Base-by-base conservation (phyloP, 331 rosid genomes). In the Erythrophleum ivorense region DNA sequence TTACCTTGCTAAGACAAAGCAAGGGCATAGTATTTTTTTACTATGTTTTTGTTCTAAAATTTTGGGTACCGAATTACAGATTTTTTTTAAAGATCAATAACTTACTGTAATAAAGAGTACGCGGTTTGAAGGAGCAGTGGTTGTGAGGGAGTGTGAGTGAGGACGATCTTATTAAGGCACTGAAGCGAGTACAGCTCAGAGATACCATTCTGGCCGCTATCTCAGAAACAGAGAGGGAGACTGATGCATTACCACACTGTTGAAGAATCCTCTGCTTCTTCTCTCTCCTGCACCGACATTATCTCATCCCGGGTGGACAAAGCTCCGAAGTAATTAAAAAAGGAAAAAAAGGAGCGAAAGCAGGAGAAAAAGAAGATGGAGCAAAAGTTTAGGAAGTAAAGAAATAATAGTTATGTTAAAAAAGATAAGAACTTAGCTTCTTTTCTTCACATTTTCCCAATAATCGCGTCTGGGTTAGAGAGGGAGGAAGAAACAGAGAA, bases 131-230 rank as follows among this genome's bases (percentile, higher is more conserved):
- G 69, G n/a, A n/a, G 53, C 11, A n/a, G 11, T n/a, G 52, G 14
- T 59, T 6, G 65, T 9, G 65, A 46, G 12, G 9, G 0, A 57
- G 3, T 57, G 63, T 7, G 38, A 29, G 46, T 71, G 75, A 76
- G 41, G 57, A 49, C 75, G 19, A 82, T 31, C 29, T 73, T 43
- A 67, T 63, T 14, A 64, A 71, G 77, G 38, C 18, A 60, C 49
- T 24, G 81, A 58, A 49, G 33, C 13, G 83, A 19, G 76, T 81
- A 85, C 88, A 85, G 88, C 88, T 81, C 83, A 85, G 79, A 64
- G 59, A 60, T 71, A 68, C 68, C 76, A 16, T 5, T 49, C 29
- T 58, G 34, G 75, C 29, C 15, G 24, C 53, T 59, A 58, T 48
- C 24, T 9, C 53, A 36, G 21, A 74, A 72, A 72, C 24, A 82